A percentile compares a stretch with the other conserved stretches of the same genome.
Evolutionary conservation across 2,329 filamentous ascomycete species (phyloP).

Genomic region (Aspergillus sp.): DNA sequence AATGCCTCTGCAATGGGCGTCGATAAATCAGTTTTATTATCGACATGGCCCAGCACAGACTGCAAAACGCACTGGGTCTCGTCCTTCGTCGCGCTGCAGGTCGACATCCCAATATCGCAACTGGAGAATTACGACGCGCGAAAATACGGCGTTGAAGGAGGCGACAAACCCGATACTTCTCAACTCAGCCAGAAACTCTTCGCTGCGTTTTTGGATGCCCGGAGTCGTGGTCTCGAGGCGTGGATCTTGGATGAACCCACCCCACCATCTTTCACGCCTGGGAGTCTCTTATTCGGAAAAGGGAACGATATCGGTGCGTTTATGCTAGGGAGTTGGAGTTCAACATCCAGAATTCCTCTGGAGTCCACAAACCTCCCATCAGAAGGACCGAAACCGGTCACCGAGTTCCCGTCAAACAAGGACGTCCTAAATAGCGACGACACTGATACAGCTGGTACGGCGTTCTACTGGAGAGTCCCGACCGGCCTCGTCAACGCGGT

Average conservation of each 20-base stretch:
- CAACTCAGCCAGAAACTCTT: not conserved
- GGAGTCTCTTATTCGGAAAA: not conserved
- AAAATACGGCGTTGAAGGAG: not conserved
- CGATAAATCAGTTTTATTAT: not conserved
- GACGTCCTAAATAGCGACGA: not conserved
- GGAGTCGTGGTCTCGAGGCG: not conserved
- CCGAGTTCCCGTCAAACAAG: not conserved
- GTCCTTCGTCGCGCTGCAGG: conserved; percentile 3
- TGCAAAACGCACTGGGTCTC: conserved; percentile 4
- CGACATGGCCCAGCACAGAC: not conserved
- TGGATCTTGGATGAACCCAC: not conserved
- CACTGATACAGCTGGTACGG: not conserved
- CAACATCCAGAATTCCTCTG: not conserved
- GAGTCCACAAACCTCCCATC: not conserved
- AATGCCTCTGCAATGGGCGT: not conserved
- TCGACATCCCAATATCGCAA: not conserved
- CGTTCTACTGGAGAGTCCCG: not conserved
- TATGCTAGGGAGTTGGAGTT: not conserved
- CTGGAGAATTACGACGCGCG: not conserved
- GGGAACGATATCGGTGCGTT: not conserved
- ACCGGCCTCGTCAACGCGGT: not conserved
- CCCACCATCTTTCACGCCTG: not conserved
- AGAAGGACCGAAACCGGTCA: not conserved
- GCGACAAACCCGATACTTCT: not conserved
- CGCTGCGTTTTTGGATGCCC: not conserved